Evolutionary conservation across 306 rosid species (phyloP).

Genomic region (Gleditsia sinensis): DNA sequence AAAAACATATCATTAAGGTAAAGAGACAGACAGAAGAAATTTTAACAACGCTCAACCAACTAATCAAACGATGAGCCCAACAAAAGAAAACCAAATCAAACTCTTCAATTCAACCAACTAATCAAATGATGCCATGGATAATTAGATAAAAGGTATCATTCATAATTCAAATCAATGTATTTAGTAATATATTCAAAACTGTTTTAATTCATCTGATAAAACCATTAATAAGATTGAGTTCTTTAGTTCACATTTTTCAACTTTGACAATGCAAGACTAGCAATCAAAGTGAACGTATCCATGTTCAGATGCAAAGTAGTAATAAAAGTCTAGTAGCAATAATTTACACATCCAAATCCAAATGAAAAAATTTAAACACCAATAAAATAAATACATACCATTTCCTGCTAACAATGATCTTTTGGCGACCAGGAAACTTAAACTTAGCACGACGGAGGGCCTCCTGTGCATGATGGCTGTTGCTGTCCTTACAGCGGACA

Average conservation of each 20-base stretch:
- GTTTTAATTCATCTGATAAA: too few species aligned
- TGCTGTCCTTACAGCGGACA: conserved; percentile 79
- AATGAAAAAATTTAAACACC: background rate
- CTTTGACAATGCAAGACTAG: too few species aligned
- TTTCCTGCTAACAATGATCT: conserved; percentile 80
- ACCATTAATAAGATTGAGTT: too few species aligned
- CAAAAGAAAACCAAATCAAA: background rate
- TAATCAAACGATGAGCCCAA: too few species aligned
- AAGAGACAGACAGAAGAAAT: too few species aligned
- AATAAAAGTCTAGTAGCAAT: background rate
- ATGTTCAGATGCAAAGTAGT: background rate
- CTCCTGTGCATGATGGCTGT: conserved; percentile 77
- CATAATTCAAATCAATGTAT: background rate
- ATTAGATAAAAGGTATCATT: background rate
- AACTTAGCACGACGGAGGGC: conserved; percentile 87
- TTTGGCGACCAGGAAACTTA: conserved; percentile 84
- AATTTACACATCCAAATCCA: background rate
- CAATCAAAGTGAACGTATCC: background rate
- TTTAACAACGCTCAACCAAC: too few species aligned
- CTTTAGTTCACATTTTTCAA: too few species aligned
- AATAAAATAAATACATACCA: conserved; percentile 48
- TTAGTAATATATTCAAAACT: too few species aligned
- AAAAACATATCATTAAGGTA: background rate
- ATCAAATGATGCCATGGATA: background rate
- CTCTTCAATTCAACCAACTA: background rate